Percentiles rank a stretch among this genome's conserved stretches.
Conservation (phyloP, 2,329 filamentous ascomycete genomes). For the Colletotrichum endophyticum region DNA sequence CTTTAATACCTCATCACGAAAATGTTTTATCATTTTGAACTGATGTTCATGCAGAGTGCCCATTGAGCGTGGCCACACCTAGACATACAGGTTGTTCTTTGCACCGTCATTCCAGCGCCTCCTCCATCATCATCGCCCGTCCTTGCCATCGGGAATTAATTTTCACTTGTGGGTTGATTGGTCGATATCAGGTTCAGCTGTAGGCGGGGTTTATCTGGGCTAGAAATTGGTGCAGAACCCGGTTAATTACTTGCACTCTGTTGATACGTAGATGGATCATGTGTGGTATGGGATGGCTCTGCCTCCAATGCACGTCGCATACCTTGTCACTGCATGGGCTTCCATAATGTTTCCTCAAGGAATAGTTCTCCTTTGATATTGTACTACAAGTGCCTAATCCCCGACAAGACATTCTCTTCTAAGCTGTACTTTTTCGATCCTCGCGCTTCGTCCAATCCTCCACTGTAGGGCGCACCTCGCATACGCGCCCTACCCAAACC, state of each 20-base stretch:
- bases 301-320: not conserved
- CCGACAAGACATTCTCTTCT: not conserved
- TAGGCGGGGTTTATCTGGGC: not conserved
- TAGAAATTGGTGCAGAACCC: not conserved
- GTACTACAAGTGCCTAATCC: not conserved
- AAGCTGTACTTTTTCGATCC: not conserved
- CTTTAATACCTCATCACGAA: not conserved
- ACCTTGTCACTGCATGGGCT: not conserved
- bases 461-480: not conserved
- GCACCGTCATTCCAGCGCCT: not conserved
- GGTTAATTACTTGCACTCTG: not conserved
- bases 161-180: not conserved
- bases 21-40: not conserved
- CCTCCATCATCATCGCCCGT: not conserved
- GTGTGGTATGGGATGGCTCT: not conserved
- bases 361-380: not conserved
- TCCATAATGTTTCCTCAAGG: not conserved
- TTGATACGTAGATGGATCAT: not conserved
- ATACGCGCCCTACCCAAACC: not conserved
- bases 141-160: not conserved
- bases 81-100: not conserved
- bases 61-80: not conserved
- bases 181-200: not conserved
- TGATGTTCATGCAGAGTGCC: not conserved
- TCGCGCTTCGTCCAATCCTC: not conserved